Evolutionary conservation across 495 filamentous ascomycete species (phyloP), one percentile per base, ranked within the genome.

Genomic region (Xylaria scruposa): DNA sequence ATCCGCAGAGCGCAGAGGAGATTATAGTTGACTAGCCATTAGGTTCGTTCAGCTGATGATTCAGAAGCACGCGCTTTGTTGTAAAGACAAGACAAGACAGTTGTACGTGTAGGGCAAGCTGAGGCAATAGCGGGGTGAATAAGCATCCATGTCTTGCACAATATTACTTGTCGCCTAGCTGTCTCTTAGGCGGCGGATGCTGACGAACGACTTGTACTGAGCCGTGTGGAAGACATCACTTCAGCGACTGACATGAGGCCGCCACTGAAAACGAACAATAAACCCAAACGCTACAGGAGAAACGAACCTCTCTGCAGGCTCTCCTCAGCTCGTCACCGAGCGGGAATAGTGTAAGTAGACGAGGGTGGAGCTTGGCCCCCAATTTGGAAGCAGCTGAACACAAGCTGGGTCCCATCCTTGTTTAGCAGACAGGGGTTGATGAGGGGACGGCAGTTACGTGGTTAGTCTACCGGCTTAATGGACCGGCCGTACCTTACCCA

Each of bases 371-470:
- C 64, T 54, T 3, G 44, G 10, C 4, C 31, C 64, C 49, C 64
- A 42, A 67, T 54, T 67, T 54, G 26, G 64, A 42, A 42, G n/a
- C 64, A 53, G 65, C 65, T 67, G 65, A 67, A 67, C 26, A 19
- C 29, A 36, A 38, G 63, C 19, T 66, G 19, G 46, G 17, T 46
- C 29, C 17, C 33, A n/a, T 60, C 19, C 33, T 12, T n/a, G 17
- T 60, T 54, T 12, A 51, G n/a, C n/a, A n/a, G n/a, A n/a, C n/a
- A n/a, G n/a, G n/a, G n/a, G n/a, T n/a, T n/a, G n/a, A n/a, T n/a
- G n/a, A n/a, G n/a, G n/a, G n/a, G 49, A 51, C 49, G 49, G 49
- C 49, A 51, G 49, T 49, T n/a, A 49, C 46, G 46, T 49, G 19
- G 40, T 42, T 42, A 10, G 40, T 38, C 36, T 38, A 38, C 36